A percentile compares a stretch with the other conserved stretches of the same genome.
Conservation (phyloP, 1,139 yeast species). For the Zygosaccharomyces sapae region DNA sequence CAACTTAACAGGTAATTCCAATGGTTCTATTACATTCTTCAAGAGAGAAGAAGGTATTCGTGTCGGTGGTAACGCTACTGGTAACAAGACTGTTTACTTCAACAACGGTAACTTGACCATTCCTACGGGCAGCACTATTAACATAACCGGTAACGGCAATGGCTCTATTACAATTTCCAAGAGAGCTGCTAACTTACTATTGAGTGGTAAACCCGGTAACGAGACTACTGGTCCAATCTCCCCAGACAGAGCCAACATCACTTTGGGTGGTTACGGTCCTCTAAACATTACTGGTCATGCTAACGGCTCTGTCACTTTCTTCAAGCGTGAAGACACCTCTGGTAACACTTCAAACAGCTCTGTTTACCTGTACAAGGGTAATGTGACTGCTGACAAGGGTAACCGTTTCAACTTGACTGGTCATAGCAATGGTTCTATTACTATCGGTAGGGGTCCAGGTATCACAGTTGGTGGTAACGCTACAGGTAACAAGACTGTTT, state of each 20-base stretch:
- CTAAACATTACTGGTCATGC: constrained; percentile 3
- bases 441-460: not conserved
- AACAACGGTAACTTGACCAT: not conserved
- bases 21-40: constrained; percentile 3
- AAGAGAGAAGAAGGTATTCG: not conserved
- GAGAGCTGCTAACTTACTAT: not conserved
- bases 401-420: not conserved
- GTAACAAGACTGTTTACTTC: not conserved
- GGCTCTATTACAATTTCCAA: constrained; percentile 1
- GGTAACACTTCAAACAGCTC: not conserved
- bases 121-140: not conserved
- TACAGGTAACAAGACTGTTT: not conserved
- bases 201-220: not conserved
- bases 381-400: not conserved
- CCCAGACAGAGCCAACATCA: not conserved
- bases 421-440: not conserved
- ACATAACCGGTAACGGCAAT: constrained; percentile 4
- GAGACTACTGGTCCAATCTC: not conserved
- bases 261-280: not conserved
- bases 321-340: not conserved
- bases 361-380: not conserved
- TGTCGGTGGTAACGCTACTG: constrained; percentile 1
- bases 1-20: not conserved
- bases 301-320: constrained; percentile 1
- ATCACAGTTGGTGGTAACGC: not conserved